Percentiles rank a stretch among this genome's conserved stretches.
phyloP scores from a whole-genome alignment of 768 basidiomycete species.

The Suillus discolor region DNA sequence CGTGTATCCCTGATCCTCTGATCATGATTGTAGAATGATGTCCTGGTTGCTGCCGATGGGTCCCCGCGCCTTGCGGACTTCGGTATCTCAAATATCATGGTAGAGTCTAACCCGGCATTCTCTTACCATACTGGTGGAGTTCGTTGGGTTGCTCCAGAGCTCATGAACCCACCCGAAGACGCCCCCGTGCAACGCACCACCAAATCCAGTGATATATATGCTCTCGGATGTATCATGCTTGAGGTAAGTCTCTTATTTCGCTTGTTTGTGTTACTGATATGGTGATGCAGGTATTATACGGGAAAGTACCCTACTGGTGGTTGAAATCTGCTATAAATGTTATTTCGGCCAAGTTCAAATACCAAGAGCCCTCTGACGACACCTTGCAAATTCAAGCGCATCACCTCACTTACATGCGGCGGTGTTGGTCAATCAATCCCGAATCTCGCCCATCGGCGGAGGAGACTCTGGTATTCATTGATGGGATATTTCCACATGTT shows the following conservation, averaged over 20 bases:
- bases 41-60: conserved; percentile 35
- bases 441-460: conserved; percentile 21
- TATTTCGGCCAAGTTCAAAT: neutral
- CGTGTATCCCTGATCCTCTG: neutral
- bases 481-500: too few relatives aligned
- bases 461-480: neutral
- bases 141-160: conserved; percentile 48
- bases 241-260: conserved; percentile 19
- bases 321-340: conserved; percentile 25
- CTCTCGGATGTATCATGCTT: conserved; percentile 37
- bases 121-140: conserved; percentile 40
- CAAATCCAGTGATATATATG: conserved; percentile 44
- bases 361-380: conserved; percentile 6
- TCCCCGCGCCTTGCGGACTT: conserved; percentile 39
- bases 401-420: conserved; percentile 17
- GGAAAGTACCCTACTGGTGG: conserved; percentile 24
- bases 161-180: conserved; percentile 36
- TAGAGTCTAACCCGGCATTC: conserved; percentile 20
- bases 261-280: too few relatives aligned
- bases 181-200: conserved; percentile 17
- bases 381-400: too few relatives aligned
- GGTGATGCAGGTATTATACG: conserved; percentile 26
- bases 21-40: conserved; percentile 30
- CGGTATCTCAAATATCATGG: conserved; percentile 33
- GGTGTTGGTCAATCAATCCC: conserved; percentile 26